Percentiles rank a stretch among this genome's conserved stretches.
Conservation (phyloP, 352 stramenopile species). For the Phytophthora kernoviae region DNA sequence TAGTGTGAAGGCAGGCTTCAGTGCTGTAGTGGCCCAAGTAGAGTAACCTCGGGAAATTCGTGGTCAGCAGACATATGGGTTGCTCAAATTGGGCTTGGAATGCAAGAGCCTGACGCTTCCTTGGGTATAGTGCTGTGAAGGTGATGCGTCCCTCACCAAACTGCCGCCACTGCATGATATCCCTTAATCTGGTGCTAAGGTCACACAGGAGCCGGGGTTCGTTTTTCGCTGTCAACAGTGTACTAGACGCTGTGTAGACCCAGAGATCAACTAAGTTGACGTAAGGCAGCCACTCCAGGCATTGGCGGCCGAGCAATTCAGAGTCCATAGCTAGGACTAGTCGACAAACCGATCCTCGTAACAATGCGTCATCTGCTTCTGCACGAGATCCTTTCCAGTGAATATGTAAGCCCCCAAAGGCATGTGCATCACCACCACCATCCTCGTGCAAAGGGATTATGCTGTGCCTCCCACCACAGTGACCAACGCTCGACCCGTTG, state of each 20-base stretch:
- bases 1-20: not conserved
- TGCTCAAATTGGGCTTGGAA: not conserved
- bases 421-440: not conserved
- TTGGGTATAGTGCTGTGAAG: not conserved
- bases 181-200: not conserved
- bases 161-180: not conserved
- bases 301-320: not conserved
- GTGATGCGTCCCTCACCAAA: not conserved
- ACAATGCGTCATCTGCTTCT: not conserved
- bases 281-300: not conserved
- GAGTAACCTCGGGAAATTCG: not conserved
- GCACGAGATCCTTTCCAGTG: not conserved
- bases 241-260: not conserved
- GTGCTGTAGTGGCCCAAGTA: not conserved
- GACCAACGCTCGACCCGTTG: not conserved
- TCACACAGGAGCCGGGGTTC: not conserved
- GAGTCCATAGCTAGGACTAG: not conserved
- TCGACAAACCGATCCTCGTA: not conserved
- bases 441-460: not conserved
- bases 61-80: not conserved
- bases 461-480: not conserved
- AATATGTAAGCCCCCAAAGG: not conserved
- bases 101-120: no score
- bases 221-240: not conserved
- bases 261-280: not conserved